Evolutionary conservation across 202 grass and related monocot species (phyloP), one percentile per base, ranked within the genome.

Genomic region (Digitaria exilis): DNA sequence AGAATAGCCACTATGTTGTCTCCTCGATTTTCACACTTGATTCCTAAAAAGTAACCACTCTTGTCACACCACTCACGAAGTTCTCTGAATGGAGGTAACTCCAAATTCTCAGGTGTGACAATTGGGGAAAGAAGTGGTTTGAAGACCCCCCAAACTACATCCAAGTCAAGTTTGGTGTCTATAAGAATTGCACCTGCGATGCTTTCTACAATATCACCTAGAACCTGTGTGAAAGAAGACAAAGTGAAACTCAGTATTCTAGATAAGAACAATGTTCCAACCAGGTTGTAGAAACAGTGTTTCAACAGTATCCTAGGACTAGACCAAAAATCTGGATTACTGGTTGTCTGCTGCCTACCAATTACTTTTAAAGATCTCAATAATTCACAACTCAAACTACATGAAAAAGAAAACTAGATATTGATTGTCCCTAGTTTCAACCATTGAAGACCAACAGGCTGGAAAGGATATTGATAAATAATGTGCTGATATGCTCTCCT

Each of bases 171-270:
- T 90, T 92, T 90, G 65, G 78, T 89, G 75, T 98, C 96, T 69
- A 98, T 90, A 78, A 98, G 69, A 63, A 94, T 79, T 63, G 96
- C 96, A 68, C 91, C 96, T 7, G 85, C 87, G 73, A 96, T 90
- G 88, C 96, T 98, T 91, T 98, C 96, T 82, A 98, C 81, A 65
- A 98, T 94, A 81, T 98, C 96, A 81, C 93, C 91, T 69, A 98
- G 89, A 85, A 89, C 96, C 93, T 98, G 70, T 45, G 70, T 35
- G 28, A 79, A 51, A 80, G 65, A 70, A 85, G 22, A 64, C 81
- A 46, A 18, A 73, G 61, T 72, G 29, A 81, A 77, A 22, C 61
- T 41, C 32, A 56, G 41, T 71, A 45, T 45, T 60, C 28, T 73
- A 9, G 19, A 59, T 24, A 71, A 50, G 56, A 24, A 72, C 29